These are phyloP conservation scores for Plasmodium fragile DNA, from an alignment of 169 alveolate genomes.

Conservation along the genomic window DNA sequence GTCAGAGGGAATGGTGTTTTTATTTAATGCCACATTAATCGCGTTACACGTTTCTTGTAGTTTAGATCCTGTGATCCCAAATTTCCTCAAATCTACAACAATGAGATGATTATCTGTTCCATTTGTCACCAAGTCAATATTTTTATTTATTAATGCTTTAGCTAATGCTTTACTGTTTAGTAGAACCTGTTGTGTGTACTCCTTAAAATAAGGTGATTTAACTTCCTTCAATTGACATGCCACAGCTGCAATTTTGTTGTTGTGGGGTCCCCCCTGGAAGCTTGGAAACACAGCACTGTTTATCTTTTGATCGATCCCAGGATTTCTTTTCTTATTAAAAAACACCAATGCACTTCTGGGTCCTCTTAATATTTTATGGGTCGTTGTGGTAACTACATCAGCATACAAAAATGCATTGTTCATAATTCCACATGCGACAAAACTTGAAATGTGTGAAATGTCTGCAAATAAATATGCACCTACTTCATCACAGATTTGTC, in stretches of 20 bases:
- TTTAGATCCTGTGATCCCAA: constrained; percentile 90
- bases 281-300: constrained; percentile 97
- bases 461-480: constrained; percentile 97
- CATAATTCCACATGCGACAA: constrained; percentile 94
- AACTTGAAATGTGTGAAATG: constrained; percentile 97
- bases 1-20: constrained; percentile 91
- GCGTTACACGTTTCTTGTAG: constrained; percentile 90
- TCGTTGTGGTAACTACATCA: constrained; percentile 98
- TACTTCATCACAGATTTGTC: constrained; percentile 94
- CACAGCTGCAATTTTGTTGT: constrained; percentile 90
- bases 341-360: constrained; percentile 97
- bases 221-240: constrained; percentile 91
- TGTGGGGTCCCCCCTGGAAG: constrained; percentile 98
- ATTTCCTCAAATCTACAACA: constrained; percentile 89
- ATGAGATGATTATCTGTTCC: constrained; percentile 96
- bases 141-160: constrained; percentile 81
- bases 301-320: constrained; percentile 91
- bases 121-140: constrained; percentile 85
- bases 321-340: constrained; percentile 88
- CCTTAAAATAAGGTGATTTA: constrained; percentile 78
- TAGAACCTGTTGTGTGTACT: constrained; percentile 83
- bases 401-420: constrained; percentile 94
- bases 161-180: constrained; percentile 89
- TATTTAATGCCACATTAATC: constrained; percentile 88
- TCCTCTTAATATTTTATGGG: constrained; percentile 97